phyloP scores from a whole-genome alignment of 140 eudicot genomes.

The Oenanthe javanica region DNA sequence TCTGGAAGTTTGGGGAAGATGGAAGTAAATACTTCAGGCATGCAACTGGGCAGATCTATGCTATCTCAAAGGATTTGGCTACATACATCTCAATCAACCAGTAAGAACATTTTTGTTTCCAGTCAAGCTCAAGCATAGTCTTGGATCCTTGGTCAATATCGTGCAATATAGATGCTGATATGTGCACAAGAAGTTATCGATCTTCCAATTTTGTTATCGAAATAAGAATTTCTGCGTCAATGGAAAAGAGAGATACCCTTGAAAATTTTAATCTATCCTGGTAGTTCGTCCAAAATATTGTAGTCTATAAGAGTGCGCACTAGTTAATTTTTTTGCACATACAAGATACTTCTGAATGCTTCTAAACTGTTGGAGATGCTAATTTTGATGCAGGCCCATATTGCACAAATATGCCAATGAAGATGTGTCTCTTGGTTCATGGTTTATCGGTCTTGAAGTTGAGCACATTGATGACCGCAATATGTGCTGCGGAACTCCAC shows the following conservation, averaged over 20 bases:
- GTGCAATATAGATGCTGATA: background rate
- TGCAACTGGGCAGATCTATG: conserved; percentile 85
- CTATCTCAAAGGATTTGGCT: conserved; percentile 71
- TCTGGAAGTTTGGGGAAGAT: conserved; percentile 83
- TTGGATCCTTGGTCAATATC: background rate
- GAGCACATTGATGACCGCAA: conserved; percentile 73
- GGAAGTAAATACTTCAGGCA: conserved; percentile 77
- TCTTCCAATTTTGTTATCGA: background rate
- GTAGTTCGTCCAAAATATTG: background rate
- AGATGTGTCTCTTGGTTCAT: conserved; percentile 82
- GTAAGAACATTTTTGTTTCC: conserved; percentile 28
- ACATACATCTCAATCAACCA: conserved; percentile 74
- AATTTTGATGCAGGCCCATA: conserved; percentile 42
- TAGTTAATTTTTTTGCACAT: background rate
- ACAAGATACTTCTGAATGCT: background rate
- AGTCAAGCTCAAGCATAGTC: background rate
- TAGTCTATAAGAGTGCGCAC: background rate
- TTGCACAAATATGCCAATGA: conserved; percentile 78
- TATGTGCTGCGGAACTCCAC: conserved; percentile 88
- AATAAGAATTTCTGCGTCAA: background rate
- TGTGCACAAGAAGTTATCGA: background rate
- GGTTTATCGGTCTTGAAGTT: conserved; percentile 87
- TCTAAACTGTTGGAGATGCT: background rate
- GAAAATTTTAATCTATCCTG: background rate
- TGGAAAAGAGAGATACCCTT: background rate